Evolutionary conservation across 768 basidiomycete species (phyloP).

Genomic region (Clathrus columnatus): DNA sequence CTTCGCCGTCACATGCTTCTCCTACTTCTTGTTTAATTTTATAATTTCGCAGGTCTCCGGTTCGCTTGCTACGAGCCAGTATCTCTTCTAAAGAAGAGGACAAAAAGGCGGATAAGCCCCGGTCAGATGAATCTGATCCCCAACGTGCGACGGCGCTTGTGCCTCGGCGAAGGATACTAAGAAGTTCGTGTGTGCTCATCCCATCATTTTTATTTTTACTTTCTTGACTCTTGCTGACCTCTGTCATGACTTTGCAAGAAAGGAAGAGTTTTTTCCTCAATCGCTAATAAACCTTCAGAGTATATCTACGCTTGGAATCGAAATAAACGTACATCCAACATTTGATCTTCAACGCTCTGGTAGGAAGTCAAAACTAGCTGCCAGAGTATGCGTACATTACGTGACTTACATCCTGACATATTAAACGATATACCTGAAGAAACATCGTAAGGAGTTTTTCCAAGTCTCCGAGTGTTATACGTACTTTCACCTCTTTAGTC

Average conservation of each 20-base stretch:
- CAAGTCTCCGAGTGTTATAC: neutral
- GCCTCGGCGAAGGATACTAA: slow-evolving; percentile 49
- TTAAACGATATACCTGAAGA: slow-evolving; percentile 53
- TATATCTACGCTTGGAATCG: neutral
- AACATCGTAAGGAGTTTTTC: neutral
- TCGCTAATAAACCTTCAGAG: slow-evolving; percentile 20
- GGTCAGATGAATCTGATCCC: slow-evolving; percentile 26
- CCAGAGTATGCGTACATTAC: neutral
- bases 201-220: slow-evolving; percentile 16
- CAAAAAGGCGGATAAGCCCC: slow-evolving; percentile 36
- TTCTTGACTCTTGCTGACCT: slow-evolving; percentile 15
- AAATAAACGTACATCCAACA: slow-evolving; percentile 35
- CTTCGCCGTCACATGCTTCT: slow-evolving; percentile 16
- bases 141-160: slow-evolving; percentile 40
- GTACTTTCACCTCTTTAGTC: slow-evolving; percentile 57
- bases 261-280: slow-evolving; percentile 64
- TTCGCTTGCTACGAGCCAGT: slow-evolving; percentile 34
- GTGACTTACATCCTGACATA: slow-evolving; percentile 45
- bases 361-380: neutral
- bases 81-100: slow-evolving; percentile 36
- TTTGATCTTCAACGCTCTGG: slow-evolving; percentile 63
- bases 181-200: slow-evolving; percentile 32
- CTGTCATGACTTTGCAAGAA: slow-evolving; percentile 53
- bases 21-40: slow-evolving; percentile 35
- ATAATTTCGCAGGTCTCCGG: slow-evolving; percentile 35